Evolutionary conservation across 306 rosid genomes (phyloP).

Genomic region (Prunus campanulata): DNA sequence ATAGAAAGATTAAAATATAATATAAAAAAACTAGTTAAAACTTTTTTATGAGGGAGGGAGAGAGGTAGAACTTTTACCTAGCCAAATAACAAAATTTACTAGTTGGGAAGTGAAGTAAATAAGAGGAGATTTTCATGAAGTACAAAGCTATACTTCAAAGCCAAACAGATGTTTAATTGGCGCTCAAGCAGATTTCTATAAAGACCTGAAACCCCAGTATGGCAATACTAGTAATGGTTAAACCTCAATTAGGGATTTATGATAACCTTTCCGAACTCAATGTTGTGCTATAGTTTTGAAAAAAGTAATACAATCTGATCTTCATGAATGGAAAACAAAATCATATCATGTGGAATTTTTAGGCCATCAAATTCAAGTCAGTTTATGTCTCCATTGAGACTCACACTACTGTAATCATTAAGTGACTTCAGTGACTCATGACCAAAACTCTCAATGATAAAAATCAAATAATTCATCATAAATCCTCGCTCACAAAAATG

Average conservation of each 20-base stretch:
- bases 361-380: neutral
- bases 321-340: neutral
- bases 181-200: neutral
- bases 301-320: neutral
- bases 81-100: too few relatives aligned
- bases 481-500: neutral
- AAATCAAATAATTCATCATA: neutral
- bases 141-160: neutral
- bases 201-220: neutral
- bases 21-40: too few relatives aligned
- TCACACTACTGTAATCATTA: neutral
- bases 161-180: neutral
- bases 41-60: too few relatives aligned
- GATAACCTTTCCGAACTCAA: neutral
- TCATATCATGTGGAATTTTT: neutral
- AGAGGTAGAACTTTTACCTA: too few relatives aligned
- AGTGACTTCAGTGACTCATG: neutral
- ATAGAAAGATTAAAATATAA: neutral
- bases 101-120: neutral
- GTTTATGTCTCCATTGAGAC: neutral
- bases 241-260: neutral
- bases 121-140: neutral
- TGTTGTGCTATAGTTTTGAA: neutral
- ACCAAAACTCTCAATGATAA: neutral
- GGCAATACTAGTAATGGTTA: neutral